Conservation (phyloP, 441 rosid species). For the Omphalea diandra region DNA sequence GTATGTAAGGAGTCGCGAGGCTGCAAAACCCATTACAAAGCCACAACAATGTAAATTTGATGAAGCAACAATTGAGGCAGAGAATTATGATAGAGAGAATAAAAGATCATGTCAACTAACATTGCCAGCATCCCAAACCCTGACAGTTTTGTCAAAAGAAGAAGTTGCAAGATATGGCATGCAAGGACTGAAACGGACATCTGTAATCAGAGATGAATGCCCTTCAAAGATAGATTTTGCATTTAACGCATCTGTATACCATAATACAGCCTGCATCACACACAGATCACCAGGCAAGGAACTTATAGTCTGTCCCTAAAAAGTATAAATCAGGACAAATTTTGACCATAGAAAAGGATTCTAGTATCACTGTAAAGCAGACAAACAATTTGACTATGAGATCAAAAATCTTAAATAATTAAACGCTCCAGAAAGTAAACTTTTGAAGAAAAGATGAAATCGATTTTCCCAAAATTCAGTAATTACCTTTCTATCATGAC, state of each 20-base stretch:
- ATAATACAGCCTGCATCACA: conserved; percentile 65
- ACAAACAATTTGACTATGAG: neutral
- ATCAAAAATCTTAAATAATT: too few species aligned
- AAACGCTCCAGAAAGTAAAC: neutral
- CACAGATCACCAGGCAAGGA: conserved; percentile 7
- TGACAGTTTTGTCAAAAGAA: conserved; percentile 88
- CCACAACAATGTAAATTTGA: neutral
- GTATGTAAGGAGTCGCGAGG: conserved; percentile 67
- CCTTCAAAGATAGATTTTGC: conserved; percentile 70
- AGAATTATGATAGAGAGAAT: conserved; percentile 4
- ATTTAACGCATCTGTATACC: conserved; percentile 66
- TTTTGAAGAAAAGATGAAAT: neutral
- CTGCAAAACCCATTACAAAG: conserved; percentile 47
- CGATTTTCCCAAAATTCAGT: neutral
- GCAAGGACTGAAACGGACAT: conserved; percentile 87
- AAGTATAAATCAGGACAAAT: neutral
- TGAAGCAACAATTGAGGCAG: neutral
- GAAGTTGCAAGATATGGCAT: conserved; percentile 88
- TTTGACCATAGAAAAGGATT: neutral
- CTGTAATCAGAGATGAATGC: conserved; percentile 71
- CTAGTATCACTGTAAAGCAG: neutral
- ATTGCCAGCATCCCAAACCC: conserved; percentile 93
- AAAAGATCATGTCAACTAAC: conserved; percentile 40
- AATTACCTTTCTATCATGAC: neutral
- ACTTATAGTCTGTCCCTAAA: neutral